Evolutionary conservation across 768 basidiomycete genomes (phyloP), one percentile per base, ranked within the genome.

Genomic region (Boletus rufocinnamomeus): DNA sequence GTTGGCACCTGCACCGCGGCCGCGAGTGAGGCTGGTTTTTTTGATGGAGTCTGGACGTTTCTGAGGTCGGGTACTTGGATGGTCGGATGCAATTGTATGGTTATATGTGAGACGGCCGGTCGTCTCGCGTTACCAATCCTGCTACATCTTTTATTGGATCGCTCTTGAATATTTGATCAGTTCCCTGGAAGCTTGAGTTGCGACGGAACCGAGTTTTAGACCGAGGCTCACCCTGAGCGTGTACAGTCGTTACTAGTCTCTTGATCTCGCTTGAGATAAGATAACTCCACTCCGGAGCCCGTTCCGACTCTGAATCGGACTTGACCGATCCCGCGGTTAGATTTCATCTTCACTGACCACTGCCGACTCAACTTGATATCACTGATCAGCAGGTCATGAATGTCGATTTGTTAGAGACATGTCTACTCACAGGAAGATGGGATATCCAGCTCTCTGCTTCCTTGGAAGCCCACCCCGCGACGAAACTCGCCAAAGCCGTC

Each of bases 391-490:
- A 30, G 25, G 35, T n/a, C 48, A 69, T 71, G 57, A 41, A 71
- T 43, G 43, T 63, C 34, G 67, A 67, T 17, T 32, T 56, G 44
- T 67, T 88, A 57, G 83, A 91, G 71, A 83, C 77, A 62, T 78
- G 81, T 38, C 75, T 91, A 21, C 72, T 91, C n/a, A 71, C 70
- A 43, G 86, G 86, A 2, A 67, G 64, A 43, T 82, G 80, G 80
- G 70, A 78, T 47, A 48, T 59, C 2, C 48, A 35, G 13, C 61
- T 75, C 51, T 37, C 55, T 19, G 51, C 63, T 25, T 60, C 64
- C 16, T 44, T 74, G 6, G 67, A 70, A 49, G 66, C 32, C 10
- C 56, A 61, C 16, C 58, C 74, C 9, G 56, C 65, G 3, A 53
- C 69, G 13, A 71, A 75, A 54, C 75, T 85, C 40, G 84, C 82